Base-by-base conservation (phyloP, 805 yeast species). In the Zygosaccharomyces gambellarensis region DNA sequence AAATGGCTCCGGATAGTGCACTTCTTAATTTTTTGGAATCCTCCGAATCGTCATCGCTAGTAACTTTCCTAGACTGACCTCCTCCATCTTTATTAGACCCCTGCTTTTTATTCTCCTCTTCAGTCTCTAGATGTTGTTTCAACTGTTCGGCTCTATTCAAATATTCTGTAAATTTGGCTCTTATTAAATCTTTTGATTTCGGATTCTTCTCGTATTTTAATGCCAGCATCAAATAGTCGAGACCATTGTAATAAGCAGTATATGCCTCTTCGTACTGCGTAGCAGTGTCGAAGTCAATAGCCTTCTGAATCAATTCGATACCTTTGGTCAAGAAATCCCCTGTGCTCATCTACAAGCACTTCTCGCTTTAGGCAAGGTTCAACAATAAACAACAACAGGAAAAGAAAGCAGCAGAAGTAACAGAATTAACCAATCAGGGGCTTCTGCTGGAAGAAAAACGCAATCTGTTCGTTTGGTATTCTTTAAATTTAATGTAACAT, bases 151-250 rank as follows among this genome's bases (percentile, higher is more conserved):
- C 99, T 49, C 99, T 74, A 5, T 90, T 78, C 62, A 94, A 71
- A 67, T 94, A 94, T 64, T 94, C 99, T 5, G 90, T 86, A 67
- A 92, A 87, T 67, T 90, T 90, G 7, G 89, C 80, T 63, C 90
- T 80, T 56, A 94, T 87, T 51, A 92, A 76, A 57, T 90, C 97
- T 66, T 90, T 92, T 32, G 95, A 85, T 59, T 83, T 83, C 21
- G 85, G 84, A 68, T 90, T 94, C 68, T 90, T 92, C 69, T 94
- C 99, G 61, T 86, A 92, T 70, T 94, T 94, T 59, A 94, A 76
- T 4, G 99, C 99, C 57, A 90, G 75, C 97, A 94, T 90, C 60
- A 94, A 75, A 70, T 94, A 94, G 68, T 94, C 98, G 48, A 94
- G 74, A 1, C 97, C 97, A 60, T 87, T 87, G 72, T 87, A 90